These are phyloP conservation scores for Spathaspora girioi DNA, from an alignment of 805 yeast species.

Conservation along the genomic window DNA sequence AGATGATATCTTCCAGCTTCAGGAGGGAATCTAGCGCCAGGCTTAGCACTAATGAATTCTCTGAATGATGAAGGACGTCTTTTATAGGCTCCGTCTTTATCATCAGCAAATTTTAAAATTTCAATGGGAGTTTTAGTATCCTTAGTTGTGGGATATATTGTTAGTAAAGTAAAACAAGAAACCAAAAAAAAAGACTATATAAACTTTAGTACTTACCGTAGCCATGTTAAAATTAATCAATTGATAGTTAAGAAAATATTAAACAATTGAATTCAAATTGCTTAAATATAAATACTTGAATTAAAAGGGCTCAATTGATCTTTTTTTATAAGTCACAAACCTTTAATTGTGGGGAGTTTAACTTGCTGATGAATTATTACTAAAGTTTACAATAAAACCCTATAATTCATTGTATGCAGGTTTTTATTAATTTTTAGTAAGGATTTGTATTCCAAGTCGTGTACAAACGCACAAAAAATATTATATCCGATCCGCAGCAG, in stretches of 20 bases:
- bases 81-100: constrained; percentile 17
- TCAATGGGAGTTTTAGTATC: constrained; percentile 20
- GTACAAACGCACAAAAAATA: not conserved
- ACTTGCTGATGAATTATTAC: not conserved
- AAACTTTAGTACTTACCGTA: constrained; percentile 1
- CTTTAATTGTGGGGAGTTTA: not conserved
- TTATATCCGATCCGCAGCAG: not conserved
- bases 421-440: not conserved
- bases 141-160: too few species aligned
- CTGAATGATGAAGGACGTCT: constrained; percentile 48
- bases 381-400: not conserved
- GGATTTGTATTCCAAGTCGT: not conserved
- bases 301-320: not conserved
- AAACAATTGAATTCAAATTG: not conserved
- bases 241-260: not conserved
- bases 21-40: constrained; percentile 64
- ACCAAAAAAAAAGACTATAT: not conserved
- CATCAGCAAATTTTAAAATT: constrained; percentile 45
- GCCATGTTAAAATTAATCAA: not conserved
- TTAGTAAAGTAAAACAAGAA: not conserved
- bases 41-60: constrained; percentile 52
- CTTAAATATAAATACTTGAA: too few species aligned
- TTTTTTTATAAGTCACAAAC: not conserved
- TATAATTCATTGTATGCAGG: not conserved
- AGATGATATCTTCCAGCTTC: constrained; percentile 82